A percentile compares a stretch with the other conserved stretches of the same genome.
phyloP scores from a whole-genome alignment of 2,329 filamentous ascomycete genomes.

The Talaromyces verruculosus region DNA sequence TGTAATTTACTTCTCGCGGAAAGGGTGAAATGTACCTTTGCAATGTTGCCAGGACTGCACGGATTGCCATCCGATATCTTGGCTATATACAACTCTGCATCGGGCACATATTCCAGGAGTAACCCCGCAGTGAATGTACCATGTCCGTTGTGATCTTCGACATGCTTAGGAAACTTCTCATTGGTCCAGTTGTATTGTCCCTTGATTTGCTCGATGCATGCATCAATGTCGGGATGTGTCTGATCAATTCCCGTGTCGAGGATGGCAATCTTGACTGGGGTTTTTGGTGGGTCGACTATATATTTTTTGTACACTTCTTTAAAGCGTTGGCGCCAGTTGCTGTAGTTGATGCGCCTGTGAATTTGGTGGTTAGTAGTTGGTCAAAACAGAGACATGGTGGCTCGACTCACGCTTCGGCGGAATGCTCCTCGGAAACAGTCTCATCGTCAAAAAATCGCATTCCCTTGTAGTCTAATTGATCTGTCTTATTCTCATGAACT shows the following conservation, averaged over 20 bases:
- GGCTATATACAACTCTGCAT: constrained; percentile 10
- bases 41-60: not conserved
- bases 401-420: not conserved
- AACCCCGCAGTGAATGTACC: not conserved
- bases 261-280: constrained; percentile 4
- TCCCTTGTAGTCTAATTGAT: not conserved
- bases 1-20: not conserved
- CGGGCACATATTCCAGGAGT: not conserved
- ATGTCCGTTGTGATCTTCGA: not conserved
- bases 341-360: not conserved
- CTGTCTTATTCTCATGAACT: not conserved
- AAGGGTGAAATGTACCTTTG: not conserved
- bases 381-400: not conserved
- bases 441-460: constrained; percentile 8
- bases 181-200: not conserved
- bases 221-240: not conserved
- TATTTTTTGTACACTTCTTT: not conserved
- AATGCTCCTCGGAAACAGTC: not conserved
- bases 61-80: constrained; percentile 7
- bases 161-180: not conserved
- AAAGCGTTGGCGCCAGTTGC: constrained; percentile 1
- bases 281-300: not conserved
- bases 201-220: constrained; percentile 3
- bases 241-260: constrained; percentile 8
- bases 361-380: not conserved